Conservation (phyloP, 2,329 filamentous ascomycete species). For the Exophiala spinifera region DNA sequence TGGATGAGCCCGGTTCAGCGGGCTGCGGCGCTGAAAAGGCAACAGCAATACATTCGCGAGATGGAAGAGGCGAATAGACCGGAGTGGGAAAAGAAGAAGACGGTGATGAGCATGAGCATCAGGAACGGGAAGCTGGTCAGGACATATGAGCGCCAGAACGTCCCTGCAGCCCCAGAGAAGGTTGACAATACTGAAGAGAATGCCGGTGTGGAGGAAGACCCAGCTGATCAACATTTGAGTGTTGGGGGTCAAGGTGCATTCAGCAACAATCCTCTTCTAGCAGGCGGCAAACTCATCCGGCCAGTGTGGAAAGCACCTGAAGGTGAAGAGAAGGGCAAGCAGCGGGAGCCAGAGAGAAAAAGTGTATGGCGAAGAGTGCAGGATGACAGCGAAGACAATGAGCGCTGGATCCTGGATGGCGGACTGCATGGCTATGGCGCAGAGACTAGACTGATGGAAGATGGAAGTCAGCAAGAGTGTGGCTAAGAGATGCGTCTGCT, state of each 20-base stretch:
- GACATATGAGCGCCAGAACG: conserved; percentile 35
- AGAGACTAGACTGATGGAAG: conserved; percentile 24
- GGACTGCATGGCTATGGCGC: conserved; percentile 38
- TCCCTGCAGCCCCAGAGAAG: conserved; percentile 17
- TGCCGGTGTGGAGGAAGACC: conserved; percentile 32
- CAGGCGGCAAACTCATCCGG: conserved; percentile 42
- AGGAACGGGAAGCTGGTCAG: conserved; percentile 72
- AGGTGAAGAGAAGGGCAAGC: conserved; percentile 28
- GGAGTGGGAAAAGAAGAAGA: conserved; percentile 82
- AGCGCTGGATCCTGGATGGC: conserved; percentile 48
- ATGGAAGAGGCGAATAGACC: conserved; percentile 82
- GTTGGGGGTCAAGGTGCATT: conserved; percentile 36
- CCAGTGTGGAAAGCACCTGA: conserved; percentile 44
- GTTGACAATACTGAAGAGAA: conserved; percentile 24
- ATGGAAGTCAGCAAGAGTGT: conserved; percentile 22
- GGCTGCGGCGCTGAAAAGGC: conserved; percentile 76
- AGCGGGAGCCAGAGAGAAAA: conserved; percentile 28
- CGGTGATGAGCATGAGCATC: conserved; percentile 82
- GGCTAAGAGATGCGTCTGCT: conserved; percentile 3
- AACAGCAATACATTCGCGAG: conserved; percentile 78
- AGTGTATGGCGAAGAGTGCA: conserved; percentile 48
- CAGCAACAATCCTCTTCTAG: conserved; percentile 44
- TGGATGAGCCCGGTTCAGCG: conserved; percentile 83
- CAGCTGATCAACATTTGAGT: conserved; percentile 22
- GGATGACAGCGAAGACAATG: conserved; percentile 46